Percentiles rank a stretch among this genome's conserved stretches.
phyloP scores from a whole-genome alignment of 169 alveolate species.

The Cryptosporidium andersoni region DNA sequence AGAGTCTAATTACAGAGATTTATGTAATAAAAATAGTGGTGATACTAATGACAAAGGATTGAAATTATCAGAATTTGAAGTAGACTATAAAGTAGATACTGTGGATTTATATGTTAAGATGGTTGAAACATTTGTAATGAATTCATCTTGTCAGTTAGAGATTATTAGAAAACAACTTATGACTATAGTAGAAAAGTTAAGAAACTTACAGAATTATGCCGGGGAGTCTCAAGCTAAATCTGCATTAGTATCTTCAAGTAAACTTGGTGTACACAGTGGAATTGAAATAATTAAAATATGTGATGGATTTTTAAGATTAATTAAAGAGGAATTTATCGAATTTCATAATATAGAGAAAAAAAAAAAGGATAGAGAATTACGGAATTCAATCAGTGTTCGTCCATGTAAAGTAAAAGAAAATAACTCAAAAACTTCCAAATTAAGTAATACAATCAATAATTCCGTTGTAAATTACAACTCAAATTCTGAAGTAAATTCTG shows the following conservation, averaged over 20 bases:
- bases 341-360: conserved; percentile 57
- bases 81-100: conserved; percentile 7
- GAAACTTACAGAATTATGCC: conserved; percentile 45
- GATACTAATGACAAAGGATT: conserved; percentile 2
- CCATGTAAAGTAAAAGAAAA: conserved; percentile 21
- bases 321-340: conserved; percentile 44
- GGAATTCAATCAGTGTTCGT: conserved; percentile 27
- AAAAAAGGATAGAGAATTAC: conserved; percentile 30
- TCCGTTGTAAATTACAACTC: not conserved
- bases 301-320: conserved; percentile 50
- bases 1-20: conserved; percentile 2
- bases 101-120: conserved; percentile 54
- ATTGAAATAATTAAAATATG: conserved; percentile 63
- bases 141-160: conserved; percentile 48
- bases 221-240: conserved; percentile 36
- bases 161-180: conserved; percentile 38
- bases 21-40: not conserved
- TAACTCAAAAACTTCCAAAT: not conserved
- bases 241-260: not conserved
- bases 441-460: not conserved
- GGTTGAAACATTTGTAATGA: conserved; percentile 54
- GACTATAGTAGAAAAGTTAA: conserved; percentile 22
- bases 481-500: conserved; percentile 13
- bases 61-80: conserved; percentile 47
- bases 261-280: not conserved